Evolutionary conservation across 2,329 filamentous ascomycete genomes (phyloP), one percentile per base, ranked within the genome.

Genomic region (Cercospora zeae-maydis): DNA sequence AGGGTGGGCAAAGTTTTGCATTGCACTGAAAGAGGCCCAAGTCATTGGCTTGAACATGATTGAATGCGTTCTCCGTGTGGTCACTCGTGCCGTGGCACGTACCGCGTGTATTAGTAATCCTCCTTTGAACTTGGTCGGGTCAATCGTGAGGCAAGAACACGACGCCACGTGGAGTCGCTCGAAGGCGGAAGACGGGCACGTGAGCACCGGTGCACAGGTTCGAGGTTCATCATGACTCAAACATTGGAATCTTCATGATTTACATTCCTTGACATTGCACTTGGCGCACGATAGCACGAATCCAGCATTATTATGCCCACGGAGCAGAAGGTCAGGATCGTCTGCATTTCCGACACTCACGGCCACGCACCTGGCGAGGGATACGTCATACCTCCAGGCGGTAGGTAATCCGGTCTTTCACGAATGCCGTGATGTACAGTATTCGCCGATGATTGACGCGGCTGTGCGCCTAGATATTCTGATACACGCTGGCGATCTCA

Each of bases 401-500:
- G 59, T 59, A 54, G n/a, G 58, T 61, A 4, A 14, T n/a, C n/a
- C n/a, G n/a, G n/a, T n/a, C n/a, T 14, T 10, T 8, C 4, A 14
- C 21, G 16, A 4, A n/a, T 49, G 27, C 11, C 24, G 45, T 49
- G 21, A n/a, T 49, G 21, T 14, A 36, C 34, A 36, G 8, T 14
- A 36, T 14, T 14, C 34, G 34, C 34, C 34, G 34, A n/a, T n/a
- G n/a, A n/a, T n/a, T n/a, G n/a, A n/a, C n/a, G n/a, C n/a, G n/a
- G n/a, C n/a, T n/a, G n/a, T n/a, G 3, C 5, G 16, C 6, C 3
- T 83, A 13, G 88, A 93, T 72, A 84, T 93, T 8, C 80, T 93
- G 34, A 86, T 92, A 55, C 89, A 92, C 72, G 89, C 89, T 1
- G 89, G 90, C 6, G 90, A 93, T 72, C 75, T 93, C 67, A 91